phyloP scores from a whole-genome alignment of 2,329 filamentous ascomycete genomes.

The Penicillium sp. region DNA sequence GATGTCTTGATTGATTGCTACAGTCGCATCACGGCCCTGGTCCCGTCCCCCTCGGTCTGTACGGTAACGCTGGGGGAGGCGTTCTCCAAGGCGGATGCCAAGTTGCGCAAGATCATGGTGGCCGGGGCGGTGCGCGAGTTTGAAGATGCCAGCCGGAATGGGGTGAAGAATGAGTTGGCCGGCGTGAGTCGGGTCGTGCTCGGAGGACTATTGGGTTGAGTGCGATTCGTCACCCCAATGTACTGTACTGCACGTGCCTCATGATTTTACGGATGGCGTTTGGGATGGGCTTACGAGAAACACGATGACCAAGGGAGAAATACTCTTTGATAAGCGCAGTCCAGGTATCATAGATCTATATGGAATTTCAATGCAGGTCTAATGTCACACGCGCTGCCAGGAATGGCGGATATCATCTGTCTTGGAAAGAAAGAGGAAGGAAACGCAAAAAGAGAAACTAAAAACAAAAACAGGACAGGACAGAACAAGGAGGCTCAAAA shows the following conservation, averaged over 20 bases:
- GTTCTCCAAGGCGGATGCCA: conserved; percentile 83
- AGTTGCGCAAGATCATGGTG: conserved; percentile 81
- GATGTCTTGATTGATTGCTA: conserved; percentile 94
- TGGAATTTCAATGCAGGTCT: conserved; percentile 5
- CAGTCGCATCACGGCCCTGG: conserved; percentile 65
- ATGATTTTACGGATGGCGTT: not conserved
- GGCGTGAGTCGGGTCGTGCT: conserved; percentile 85
- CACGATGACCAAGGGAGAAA: not conserved
- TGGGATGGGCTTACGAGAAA: not conserved
- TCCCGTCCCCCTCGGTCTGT: conserved; percentile 70
- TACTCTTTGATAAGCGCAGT: too few relatives aligned
- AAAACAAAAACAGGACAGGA: too few relatives aligned
- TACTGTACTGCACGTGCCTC: too few relatives aligned
- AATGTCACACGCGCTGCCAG: conserved; percentile 10
- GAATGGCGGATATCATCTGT: conserved; percentile 12
- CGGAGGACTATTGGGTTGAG: conserved; percentile 64
- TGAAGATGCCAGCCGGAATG: conserved; percentile 73
- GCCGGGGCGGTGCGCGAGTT: conserved; percentile 85
- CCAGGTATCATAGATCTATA: not conserved
- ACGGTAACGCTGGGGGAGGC: conserved; percentile 67
- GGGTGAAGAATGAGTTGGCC: conserved; percentile 72
- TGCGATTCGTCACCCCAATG: too few relatives aligned
- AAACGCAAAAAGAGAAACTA: too few relatives aligned
- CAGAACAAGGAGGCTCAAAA: too few relatives aligned
- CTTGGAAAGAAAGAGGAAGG: not conserved